Evolutionary conservation across 202 grass and related monocot species (phyloP).

Genomic region (Dendrocalamus latiflorus): DNA sequence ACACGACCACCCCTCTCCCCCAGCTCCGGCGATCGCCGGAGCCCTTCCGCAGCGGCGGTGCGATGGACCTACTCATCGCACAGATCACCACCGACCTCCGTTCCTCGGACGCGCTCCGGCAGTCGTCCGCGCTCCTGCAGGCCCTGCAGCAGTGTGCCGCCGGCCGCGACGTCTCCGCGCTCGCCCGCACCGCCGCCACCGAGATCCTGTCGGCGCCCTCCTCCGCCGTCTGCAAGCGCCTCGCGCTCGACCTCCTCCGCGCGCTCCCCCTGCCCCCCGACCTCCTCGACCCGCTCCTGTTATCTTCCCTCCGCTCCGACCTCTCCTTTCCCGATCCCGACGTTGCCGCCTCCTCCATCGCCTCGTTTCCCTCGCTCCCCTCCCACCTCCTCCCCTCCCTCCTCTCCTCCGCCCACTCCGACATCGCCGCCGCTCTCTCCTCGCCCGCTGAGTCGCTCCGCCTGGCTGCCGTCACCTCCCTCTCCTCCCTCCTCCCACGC

Average conservation of each 20-base stretch:
- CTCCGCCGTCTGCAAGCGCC: constrained; percentile 85
- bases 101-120: constrained; percentile 82
- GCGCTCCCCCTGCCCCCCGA: constrained; percentile 79
- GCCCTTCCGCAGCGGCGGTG: not conserved
- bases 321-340: constrained; percentile 92
- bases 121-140: constrained; percentile 79
- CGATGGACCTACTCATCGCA: constrained; percentile 87
- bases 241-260: constrained; percentile 86
- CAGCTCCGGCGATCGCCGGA: constrained; percentile 59
- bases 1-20: constrained; percentile 7
- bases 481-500: constrained; percentile 78
- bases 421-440: constrained; percentile 59
- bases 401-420: constrained; percentile 71
- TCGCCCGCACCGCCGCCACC: constrained; percentile 62
- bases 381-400: constrained; percentile 73
- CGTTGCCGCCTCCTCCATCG: constrained; percentile 78
- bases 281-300: constrained; percentile 81
- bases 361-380: constrained; percentile 76
- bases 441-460: constrained; percentile 75
- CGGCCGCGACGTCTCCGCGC: constrained; percentile 79
- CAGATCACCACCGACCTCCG: constrained; percentile 88
- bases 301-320: constrained; percentile 70
- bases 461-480: constrained; percentile 66
- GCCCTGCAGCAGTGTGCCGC: constrained; percentile 91
- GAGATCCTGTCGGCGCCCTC: constrained; percentile 81